phyloP scores from a whole-genome alignment of 495 filamentous ascomycete genomes.

The Penicillium ochrochloron region DNA sequence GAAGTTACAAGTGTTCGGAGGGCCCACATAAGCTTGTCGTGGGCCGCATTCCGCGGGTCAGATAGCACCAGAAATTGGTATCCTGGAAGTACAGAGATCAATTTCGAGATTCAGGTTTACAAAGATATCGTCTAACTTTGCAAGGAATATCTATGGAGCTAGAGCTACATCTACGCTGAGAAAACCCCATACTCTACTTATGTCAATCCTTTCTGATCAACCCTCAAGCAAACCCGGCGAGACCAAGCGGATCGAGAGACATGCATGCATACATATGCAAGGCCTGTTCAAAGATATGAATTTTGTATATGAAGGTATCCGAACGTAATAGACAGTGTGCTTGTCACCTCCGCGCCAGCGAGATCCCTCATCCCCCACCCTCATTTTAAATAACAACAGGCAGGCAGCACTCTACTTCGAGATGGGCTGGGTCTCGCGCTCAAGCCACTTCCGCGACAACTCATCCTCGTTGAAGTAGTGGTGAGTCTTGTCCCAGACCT shows the following conservation, averaged over 20 bases:
- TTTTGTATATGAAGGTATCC: not conserved
- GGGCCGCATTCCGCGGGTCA: constrained; percentile 28
- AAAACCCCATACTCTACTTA: no score
- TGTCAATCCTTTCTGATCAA: no score
- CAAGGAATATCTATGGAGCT: no score
- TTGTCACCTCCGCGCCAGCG: not conserved
- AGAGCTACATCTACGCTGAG: no score
- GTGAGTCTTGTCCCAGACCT: constrained; percentile 82
- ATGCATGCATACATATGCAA: not conserved
- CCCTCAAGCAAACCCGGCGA: no score
- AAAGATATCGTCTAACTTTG: no score
- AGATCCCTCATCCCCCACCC: not conserved
- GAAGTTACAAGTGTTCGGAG: constrained; percentile 21
- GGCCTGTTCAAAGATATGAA: not conserved
- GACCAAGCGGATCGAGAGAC: no score
- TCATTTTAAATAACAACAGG: not conserved
- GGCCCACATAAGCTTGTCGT: constrained; percentile 35
- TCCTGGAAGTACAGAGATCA: no score
- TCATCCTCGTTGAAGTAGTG: constrained; percentile 76
- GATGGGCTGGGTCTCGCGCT: constrained; percentile 74
- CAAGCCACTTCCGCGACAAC: constrained; percentile 75
- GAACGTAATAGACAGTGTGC: not conserved
- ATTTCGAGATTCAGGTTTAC: no score
- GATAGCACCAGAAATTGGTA: not conserved
- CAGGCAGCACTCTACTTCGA: constrained; percentile 34